Conservation (phyloP, 768 basidiomycete species). For the Auriscalpium microsporum region DNA sequence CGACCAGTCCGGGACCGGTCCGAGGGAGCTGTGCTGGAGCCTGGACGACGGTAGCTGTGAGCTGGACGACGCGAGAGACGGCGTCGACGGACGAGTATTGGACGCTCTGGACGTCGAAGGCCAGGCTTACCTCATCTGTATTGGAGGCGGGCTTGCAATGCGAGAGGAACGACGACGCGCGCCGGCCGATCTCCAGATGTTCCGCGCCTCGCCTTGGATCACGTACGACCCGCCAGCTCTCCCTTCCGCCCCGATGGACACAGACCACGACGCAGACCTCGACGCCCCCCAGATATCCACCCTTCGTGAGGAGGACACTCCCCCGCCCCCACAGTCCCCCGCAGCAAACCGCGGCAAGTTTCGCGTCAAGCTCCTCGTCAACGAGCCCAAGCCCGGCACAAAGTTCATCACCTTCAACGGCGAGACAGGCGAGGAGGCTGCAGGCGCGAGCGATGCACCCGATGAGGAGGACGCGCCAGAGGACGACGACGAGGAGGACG, state of each 20-base stretch:
- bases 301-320: constrained; percentile 63
- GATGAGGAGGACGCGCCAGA: constrained; percentile 48
- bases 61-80: too few species aligned
- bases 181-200: constrained; percentile 24
- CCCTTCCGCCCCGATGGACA: constrained; percentile 11
- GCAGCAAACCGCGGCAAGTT: constrained; percentile 28
- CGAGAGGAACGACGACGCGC: too few species aligned
- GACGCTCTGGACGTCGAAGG: too few species aligned
- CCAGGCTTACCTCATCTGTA: too few species aligned
- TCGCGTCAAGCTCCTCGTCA: constrained; percentile 43
- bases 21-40: too few species aligned
- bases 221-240: constrained; percentile 29
- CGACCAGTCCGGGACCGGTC: too few species aligned
- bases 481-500: constrained; percentile 66
- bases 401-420: constrained; percentile 26
- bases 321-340: constrained; percentile 33
- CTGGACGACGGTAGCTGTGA: too few species aligned
- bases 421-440: constrained; percentile 13
- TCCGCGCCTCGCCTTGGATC: constrained; percentile 59
- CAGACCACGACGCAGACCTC: constrained; percentile 49
- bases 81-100: too few species aligned
- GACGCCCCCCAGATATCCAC: constrained; percentile 81
- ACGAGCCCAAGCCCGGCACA: constrained; percentile 33
- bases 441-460: constrained; percentile 9
- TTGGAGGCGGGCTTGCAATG: too few species aligned